Conservation (phyloP, 2,329 filamentous ascomycete genomes). For the Aspergillus candidus region DNA sequence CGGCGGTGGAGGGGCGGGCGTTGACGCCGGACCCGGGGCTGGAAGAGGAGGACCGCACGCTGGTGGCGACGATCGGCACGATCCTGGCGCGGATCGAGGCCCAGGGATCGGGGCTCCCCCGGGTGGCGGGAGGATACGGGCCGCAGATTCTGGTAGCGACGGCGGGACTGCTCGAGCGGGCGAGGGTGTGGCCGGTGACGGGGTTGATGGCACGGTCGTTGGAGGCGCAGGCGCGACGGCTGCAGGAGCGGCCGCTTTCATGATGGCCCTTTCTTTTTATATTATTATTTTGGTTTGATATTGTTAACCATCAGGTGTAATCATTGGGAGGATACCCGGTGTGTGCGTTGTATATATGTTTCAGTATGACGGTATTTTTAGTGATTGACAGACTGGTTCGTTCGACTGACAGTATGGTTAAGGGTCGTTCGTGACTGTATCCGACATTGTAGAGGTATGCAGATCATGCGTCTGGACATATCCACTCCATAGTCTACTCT, state of each 20-base stretch:
- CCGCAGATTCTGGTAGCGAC: constrained; percentile 78
- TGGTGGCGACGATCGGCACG: constrained; percentile 74
- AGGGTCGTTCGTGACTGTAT: too few species aligned
- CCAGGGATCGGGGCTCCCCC: constrained; percentile 37
- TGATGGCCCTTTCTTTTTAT: too few species aligned
- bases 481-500: too few species aligned
- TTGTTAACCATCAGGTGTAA: too few species aligned
- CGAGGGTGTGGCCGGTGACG: constrained; percentile 85
- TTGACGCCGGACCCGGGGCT: constrained; percentile 76
- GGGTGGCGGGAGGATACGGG: constrained; percentile 66
- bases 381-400: too few species aligned
- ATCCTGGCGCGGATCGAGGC: constrained; percentile 68
- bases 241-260: constrained; percentile 47
- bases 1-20: constrained; percentile 83
- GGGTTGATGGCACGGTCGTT: constrained; percentile 62
- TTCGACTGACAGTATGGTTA: too few species aligned
- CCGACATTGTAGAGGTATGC: too few species aligned
- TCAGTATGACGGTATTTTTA: too few species aligned
- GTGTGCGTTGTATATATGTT: too few species aligned
- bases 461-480: too few species aligned
- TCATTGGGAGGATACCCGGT: too few species aligned
- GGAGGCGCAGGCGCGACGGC: constrained; percentile 57
- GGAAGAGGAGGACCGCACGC: constrained; percentile 83
- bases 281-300: too few species aligned
- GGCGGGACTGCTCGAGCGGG: constrained; percentile 79